These are phyloP conservation scores for Mucor indicus DNA, from an alignment of 371 early-diverging fungal genomes.

Conservation along the genomic window DNA sequence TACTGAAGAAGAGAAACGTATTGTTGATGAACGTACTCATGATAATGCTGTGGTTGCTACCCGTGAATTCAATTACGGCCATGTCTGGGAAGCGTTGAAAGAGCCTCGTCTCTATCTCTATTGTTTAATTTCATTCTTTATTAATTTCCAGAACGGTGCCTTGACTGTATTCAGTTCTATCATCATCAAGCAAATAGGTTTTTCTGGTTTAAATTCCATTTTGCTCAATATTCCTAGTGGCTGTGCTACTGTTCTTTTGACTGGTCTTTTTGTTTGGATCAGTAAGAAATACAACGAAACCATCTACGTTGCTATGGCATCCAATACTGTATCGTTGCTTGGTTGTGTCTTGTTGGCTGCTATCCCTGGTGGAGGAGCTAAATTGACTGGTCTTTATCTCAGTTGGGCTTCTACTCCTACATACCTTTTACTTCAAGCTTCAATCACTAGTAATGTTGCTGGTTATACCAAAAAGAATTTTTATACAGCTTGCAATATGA, in stretches of 20 bases:
- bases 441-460: constrained; percentile 15
- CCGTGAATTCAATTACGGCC: constrained; percentile 2
- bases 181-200: constrained; percentile 14
- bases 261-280: background rate
- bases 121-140: constrained; percentile 11
- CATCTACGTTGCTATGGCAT: constrained; percentile 8
- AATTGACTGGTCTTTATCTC: constrained; percentile 16
- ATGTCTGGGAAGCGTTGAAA: constrained; percentile 11
- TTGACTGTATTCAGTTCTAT: constrained; percentile 13
- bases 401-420: constrained; percentile 1
- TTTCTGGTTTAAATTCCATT: constrained; percentile 4
- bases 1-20: constrained; percentile 12
- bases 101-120: constrained; percentile 18
- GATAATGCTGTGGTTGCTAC: constrained; percentile 27
- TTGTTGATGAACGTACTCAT: constrained; percentile 14
- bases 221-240: constrained; percentile 16
- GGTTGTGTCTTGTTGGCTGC: constrained; percentile 3
- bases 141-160: constrained; percentile 22
- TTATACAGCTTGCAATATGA: constrained; percentile 11
- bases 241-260: background rate
- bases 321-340: background rate
- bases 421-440: constrained; percentile 9
- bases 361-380: constrained; percentile 6
- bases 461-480: constrained; percentile 29
- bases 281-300: constrained; percentile 8